Conservation (phyloP, 2,329 filamentous ascomycete genomes). For the Clarireedia monteithiana region DNA sequence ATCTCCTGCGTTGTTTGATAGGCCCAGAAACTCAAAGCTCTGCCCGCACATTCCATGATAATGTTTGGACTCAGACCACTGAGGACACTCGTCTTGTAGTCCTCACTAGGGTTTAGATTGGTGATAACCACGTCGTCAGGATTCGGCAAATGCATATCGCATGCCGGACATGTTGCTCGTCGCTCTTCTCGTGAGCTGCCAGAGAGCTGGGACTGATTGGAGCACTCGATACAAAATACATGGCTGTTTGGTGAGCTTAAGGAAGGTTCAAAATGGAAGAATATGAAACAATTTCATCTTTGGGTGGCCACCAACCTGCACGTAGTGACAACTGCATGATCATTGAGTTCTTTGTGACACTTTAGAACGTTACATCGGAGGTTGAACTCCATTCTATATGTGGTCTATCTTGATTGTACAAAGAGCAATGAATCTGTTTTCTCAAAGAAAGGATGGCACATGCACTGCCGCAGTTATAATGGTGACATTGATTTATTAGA, state of each 20-base stretch:
- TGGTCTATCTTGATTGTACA: neutral
- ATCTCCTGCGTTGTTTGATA: slow-evolving; percentile 83
- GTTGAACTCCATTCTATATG: slow-evolving; percentile 58
- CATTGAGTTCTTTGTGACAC: slow-evolving; percentile 61
- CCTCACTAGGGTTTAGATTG: slow-evolving; percentile 70
- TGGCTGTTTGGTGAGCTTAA: slow-evolving; percentile 47
- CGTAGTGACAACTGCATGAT: slow-evolving; percentile 75
- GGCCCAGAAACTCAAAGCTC: slow-evolving; percentile 75
- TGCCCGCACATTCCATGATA: slow-evolving; percentile 80
- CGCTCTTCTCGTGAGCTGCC: slow-evolving; percentile 40
- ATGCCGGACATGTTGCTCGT: slow-evolving; percentile 64
- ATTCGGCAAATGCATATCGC: slow-evolving; percentile 57
- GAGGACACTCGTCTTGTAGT: slow-evolving; percentile 82
- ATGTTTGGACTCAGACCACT: slow-evolving; percentile 73
- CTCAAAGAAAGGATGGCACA: neutral
- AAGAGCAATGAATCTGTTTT: neutral
- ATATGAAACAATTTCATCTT: neutral
- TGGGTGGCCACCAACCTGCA: slow-evolving; percentile 56
- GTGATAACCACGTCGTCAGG: slow-evolving; percentile 69
- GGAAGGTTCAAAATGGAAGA: neutral
- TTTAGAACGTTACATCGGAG: slow-evolving; percentile 75
- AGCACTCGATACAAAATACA: slow-evolving; percentile 75
- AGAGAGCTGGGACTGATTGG: slow-evolving; percentile 52
- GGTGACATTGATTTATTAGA: too few species aligned
- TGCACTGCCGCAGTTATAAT: too few species aligned